Conservation (phyloP, 495 filamentous ascomycete species). For the Penicillium simplicissimum region DNA sequence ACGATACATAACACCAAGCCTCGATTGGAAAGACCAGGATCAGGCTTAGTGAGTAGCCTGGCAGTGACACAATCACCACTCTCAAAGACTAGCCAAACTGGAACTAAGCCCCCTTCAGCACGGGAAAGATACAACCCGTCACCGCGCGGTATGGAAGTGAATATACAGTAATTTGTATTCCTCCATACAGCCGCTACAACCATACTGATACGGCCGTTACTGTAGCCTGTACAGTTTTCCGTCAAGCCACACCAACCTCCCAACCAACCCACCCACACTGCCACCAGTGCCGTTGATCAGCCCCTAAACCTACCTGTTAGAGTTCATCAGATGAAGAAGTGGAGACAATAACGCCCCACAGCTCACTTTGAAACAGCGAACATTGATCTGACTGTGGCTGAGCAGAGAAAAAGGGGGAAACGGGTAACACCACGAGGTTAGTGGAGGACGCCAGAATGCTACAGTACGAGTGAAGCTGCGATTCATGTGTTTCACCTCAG, state of each 20-base stretch:
- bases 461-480: neutral
- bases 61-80: neutral
- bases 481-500: constrained; percentile 1
- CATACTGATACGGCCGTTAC: constrained; percentile 3
- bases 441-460: neutral
- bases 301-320: constrained; percentile 8
- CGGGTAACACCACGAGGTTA: neutral
- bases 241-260: constrained; percentile 20
- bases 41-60: neutral
- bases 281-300: constrained; percentile 7
- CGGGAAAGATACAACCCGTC: neutral
- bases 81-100: neutral
- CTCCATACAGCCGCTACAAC: neutral
- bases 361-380: constrained; percentile 32
- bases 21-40: neutral
- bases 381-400: constrained; percentile 29
- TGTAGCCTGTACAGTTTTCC: neutral
- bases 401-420: constrained; percentile 21
- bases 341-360: constrained; percentile 26
- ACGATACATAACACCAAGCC: neutral
- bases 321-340: constrained; percentile 20
- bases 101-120: neutral
- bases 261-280: constrained; percentile 7
- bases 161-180: neutral
- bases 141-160: too few relatives aligned